Base-by-base conservation (phyloP, 2,329 filamentous ascomycete species). In the Biscogniauxia mediterranea region DNA sequence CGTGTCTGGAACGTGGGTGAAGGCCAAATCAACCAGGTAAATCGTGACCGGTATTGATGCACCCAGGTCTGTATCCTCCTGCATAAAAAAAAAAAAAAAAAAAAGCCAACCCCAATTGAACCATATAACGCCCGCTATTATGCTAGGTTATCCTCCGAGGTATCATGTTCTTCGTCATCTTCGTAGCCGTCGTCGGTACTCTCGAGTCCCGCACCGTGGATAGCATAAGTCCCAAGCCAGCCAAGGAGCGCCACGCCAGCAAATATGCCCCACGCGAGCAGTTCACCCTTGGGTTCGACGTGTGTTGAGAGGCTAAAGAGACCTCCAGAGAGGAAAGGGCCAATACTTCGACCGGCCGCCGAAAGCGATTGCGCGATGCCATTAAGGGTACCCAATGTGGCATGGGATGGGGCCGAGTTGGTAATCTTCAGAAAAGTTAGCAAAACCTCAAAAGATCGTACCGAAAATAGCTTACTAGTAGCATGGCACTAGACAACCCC, bases 331-430 rank as follows among this genome's bases (percentile, higher is more conserved):
- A 96, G 80, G 66, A 98, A 93, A 0, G 95, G 95, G 0, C 95
- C 95, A 0, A 92, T 85, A 52, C 93, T 93, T 62, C 95, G 88
- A 8, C 95, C 95, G 0, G 91, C 92, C 0, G 95, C 95, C 0
- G 92, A 96, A 0, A 99, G 85, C 0, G 93, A 97, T 76, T 99
- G 95, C 0, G 95, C 95, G 32, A 98, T 84, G 9, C 95, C 95
- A 71, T 99, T 97, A 25, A 99, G 82, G 0, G 92, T 93, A 2
- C 95, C 95, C 0, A 99, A 84, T 0, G 91, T 93, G 5, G 90
- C 88, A 74, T 94, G 86, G 7, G 93, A 92, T 0, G 93, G 91
- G 0, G 93, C 92, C 0, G 91, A 96, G 70, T 99, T 99, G 46
- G 93, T 98, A 67, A 99, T 93, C 91, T 32, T 68, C 21, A 23